Percentiles rank a stretch among this genome's conserved stretches.
These are phyloP conservation scores for Anthostomella pinea DNA, from an alignment of 2,329 filamentous ascomycete species.

Conservation along the genomic window DNA sequence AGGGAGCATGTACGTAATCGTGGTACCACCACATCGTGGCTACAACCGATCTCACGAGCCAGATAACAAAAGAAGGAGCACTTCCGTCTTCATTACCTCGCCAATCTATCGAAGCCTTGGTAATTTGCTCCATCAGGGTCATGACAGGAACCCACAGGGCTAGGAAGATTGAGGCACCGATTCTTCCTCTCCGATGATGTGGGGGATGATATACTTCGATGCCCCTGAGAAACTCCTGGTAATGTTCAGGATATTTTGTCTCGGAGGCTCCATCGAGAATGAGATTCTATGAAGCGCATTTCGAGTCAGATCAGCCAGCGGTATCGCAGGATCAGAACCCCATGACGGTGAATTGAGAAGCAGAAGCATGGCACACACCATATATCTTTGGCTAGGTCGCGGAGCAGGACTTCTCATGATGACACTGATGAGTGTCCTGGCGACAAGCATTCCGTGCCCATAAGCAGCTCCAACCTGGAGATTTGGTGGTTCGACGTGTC, in stretches of 20 bases:
- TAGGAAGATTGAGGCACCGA: slow-evolving; percentile 10
- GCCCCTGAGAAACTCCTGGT: slow-evolving; percentile 4
- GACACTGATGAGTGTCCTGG: slow-evolving; percentile 4
- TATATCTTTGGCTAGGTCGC: slow-evolving; percentile 9
- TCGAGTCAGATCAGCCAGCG: neutral
- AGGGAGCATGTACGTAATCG: slow-evolving; percentile 9
- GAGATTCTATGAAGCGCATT: slow-evolving; percentile 3
- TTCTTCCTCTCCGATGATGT: neutral
- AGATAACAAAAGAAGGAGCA: slow-evolving; percentile 4
- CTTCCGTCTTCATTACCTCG: neutral
- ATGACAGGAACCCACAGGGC: slow-evolving; percentile 10
- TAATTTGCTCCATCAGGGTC: slow-evolving; percentile 7
- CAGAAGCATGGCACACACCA: too few species aligned
- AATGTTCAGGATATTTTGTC: slow-evolving; percentile 3
- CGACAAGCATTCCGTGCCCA: too few species aligned
- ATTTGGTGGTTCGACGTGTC: neutral
- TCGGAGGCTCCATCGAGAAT: slow-evolving; percentile 5
- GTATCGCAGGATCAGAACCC: neutral
- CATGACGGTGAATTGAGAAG: too few species aligned
- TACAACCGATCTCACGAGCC: slow-evolving; percentile 5
- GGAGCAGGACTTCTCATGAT: slow-evolving; percentile 3
- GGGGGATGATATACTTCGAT: slow-evolving; percentile 9
- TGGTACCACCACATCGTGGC: slow-evolving; percentile 11
- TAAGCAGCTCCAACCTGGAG: too few species aligned
- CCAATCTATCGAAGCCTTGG: slow-evolving; percentile 2